Percentiles rank a stretch among this genome's conserved stretches.
phyloP scores from a whole-genome alignment of 2,329 filamentous ascomycete species.

The Blastomyces emzantsi region DNA sequence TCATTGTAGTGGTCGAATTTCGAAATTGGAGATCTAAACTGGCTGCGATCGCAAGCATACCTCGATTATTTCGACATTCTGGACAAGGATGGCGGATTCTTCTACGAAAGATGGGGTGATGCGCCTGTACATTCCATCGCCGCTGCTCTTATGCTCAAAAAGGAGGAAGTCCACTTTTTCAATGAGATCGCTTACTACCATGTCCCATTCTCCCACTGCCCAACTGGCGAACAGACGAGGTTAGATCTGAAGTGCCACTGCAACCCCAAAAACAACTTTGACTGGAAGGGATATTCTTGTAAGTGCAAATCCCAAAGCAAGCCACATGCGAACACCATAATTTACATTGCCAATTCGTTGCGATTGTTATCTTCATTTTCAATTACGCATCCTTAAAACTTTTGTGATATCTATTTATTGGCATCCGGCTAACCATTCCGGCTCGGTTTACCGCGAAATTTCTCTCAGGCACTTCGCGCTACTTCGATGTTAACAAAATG shows the following conservation, averaged over 20 bases:
- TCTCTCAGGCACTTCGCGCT: slow-evolving; percentile 67
- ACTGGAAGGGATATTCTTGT: slow-evolving; percentile 99
- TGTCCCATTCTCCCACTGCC: slow-evolving; percentile 95
- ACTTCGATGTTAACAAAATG: slow-evolving; percentile 72
- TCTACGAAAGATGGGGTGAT: slow-evolving; percentile 98
- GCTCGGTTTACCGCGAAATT: neutral
- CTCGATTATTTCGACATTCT: slow-evolving; percentile 82
- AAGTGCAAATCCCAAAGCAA: slow-evolving; percentile 37
- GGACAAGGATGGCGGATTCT: slow-evolving; percentile 90
- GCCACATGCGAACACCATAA: neutral
- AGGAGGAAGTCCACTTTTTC: slow-evolving; percentile 96
- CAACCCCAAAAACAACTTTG: slow-evolving; percentile 94
- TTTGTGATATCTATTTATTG: neutral
- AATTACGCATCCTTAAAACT: neutral
- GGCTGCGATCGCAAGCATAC: slow-evolving; percentile 84
- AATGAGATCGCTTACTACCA: slow-evolving; percentile 98
- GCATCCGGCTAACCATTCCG: neutral
- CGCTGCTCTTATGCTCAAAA: slow-evolving; percentile 74
- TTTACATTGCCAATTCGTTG: neutral
- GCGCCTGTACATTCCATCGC: slow-evolving; percentile 98
- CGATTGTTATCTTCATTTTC: neutral
- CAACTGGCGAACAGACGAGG: slow-evolving; percentile 76
- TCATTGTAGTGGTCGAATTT: slow-evolving; percentile 86
- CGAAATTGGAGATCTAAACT: slow-evolving; percentile 87
- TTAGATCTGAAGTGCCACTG: slow-evolving; percentile 86